Percentiles rank a stretch among this genome's conserved stretches.
phyloP scores from a whole-genome alignment of 176 grass and related monocot genomes.

The Areca catechu region DNA sequence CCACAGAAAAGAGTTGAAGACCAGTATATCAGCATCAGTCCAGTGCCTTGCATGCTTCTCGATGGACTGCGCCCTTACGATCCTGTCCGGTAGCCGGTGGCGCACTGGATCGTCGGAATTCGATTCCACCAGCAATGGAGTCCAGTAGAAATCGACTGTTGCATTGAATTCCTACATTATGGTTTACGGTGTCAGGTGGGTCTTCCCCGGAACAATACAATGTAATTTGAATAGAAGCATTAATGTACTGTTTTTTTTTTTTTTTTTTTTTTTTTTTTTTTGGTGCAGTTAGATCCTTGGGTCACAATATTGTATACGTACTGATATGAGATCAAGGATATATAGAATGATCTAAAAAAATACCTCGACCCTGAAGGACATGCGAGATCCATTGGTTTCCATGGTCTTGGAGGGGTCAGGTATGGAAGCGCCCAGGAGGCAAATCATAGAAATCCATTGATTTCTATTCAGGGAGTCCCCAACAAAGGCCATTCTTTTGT shows the following conservation, averaged over 20 bases:
- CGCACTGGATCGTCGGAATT: conserved; percentile 64
- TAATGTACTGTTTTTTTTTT: too few relatives aligned
- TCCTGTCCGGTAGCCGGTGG: conserved; percentile 50
- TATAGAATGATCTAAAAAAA: neutral
- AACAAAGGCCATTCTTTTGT: conserved; percentile 55
- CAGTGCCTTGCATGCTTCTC: conserved; percentile 49
- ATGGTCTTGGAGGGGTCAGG: conserved; percentile 29
- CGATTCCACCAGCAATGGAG: conserved; percentile 73
- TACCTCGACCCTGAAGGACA: conserved; percentile 60
- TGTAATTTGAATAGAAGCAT: too few relatives aligned
- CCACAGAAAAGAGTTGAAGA: conserved; percentile 90
- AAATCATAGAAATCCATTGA: conserved; percentile 82
- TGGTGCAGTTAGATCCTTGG: too few relatives aligned
- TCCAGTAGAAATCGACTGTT: conserved; percentile 86
- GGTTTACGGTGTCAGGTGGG: too few relatives aligned
- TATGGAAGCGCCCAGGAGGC: conserved; percentile 59
- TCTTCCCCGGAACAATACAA: too few relatives aligned
- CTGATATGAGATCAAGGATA: neutral
- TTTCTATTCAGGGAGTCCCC: conserved; percentile 84
- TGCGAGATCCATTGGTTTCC: conserved; percentile 30
- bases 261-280: too few relatives aligned
- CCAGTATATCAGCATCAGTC: conserved; percentile 54
- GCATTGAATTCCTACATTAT: conserved; percentile 53
- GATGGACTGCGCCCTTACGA: conserved; percentile 42
- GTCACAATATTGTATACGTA: neutral